Conservation (phyloP, 306 rosid species). For the Medicago truncatula region MtrunA17r5.0-ANR NC_053049.1:32918001-32918500, state of each 20-base stretch:
- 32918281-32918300: slow-evolving; percentile 76
- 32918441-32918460: slow-evolving; percentile 49
- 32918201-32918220: slow-evolving; percentile 57
- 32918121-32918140: slow-evolving; percentile 59
- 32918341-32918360: slow-evolving; percentile 39
- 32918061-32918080: slow-evolving; percentile 54
- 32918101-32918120: slow-evolving; percentile 71
- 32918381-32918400: slow-evolving; percentile 49
- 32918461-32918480: slow-evolving; percentile 72
- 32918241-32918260: slow-evolving; percentile 66
- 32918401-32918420: slow-evolving; percentile 61
- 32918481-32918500: slow-evolving; percentile 69
- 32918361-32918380: slow-evolving; percentile 56
- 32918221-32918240: slow-evolving; percentile 56
- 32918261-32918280: slow-evolving; percentile 50
- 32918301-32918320: slow-evolving; percentile 65
- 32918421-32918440: slow-evolving; percentile 67
- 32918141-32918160: slow-evolving; percentile 54
- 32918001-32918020: slow-evolving; percentile 57
- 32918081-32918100: slow-evolving; percentile 60
- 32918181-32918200: slow-evolving; percentile 61
- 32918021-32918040: slow-evolving; percentile 64
- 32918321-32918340: slow-evolving; percentile 61
- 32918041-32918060: slow-evolving; percentile 52
- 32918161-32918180: slow-evolving; percentile 46